Base-by-base conservation (phyloP, 352 stramenopile genomes). In the Blastocystis sp. region DNA sequence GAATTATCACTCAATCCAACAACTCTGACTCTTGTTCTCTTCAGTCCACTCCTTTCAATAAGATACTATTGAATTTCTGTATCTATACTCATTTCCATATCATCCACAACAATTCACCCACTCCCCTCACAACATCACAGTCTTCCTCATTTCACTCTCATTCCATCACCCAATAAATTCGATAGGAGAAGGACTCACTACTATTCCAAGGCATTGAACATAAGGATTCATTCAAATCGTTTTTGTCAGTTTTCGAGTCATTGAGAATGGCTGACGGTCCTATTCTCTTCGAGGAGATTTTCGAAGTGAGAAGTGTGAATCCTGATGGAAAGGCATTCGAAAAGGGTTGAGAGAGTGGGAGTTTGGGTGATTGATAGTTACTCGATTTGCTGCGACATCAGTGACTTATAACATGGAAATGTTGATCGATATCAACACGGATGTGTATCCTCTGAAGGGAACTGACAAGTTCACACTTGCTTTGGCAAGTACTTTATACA, bases 281-380 rank as follows among this genome's bases (percentile, higher is more conserved):
- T 13, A 73, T 88, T 48, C 42, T 88, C 19, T 77, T 73, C 48
- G 77, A 88, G 48, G 77, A 88, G 37, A 77, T 88, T 57, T 88
- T 88, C 13, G 62, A 88, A 66, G 62, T 88, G 33, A 19, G 30
- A 40, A 88, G 62, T 24, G 77, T 88, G 37, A 88, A 88, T 88
- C 77, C 77, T 33, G 77, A 88, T 88, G 77, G 77, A 77, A 88
- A 88, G 48, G 77, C 77, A 15, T 88, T 88, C 33, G 77, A 88
- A 60, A 88, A 88, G 48, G 77, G 77, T 88, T 24, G 60, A 22
- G 37, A 48, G 19, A 33, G 11, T 19, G 13, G 22, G 4, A 42
- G 57, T 78, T 35, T 42, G 24, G 5, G 60, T 35, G 62, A 30
- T 42, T 0, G 13, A 17, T 48, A 88, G 77, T 88, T 13, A 88